Conservation (phyloP, 2,329 filamentous ascomycete species). For the Paecilomyces sp. region DNA sequence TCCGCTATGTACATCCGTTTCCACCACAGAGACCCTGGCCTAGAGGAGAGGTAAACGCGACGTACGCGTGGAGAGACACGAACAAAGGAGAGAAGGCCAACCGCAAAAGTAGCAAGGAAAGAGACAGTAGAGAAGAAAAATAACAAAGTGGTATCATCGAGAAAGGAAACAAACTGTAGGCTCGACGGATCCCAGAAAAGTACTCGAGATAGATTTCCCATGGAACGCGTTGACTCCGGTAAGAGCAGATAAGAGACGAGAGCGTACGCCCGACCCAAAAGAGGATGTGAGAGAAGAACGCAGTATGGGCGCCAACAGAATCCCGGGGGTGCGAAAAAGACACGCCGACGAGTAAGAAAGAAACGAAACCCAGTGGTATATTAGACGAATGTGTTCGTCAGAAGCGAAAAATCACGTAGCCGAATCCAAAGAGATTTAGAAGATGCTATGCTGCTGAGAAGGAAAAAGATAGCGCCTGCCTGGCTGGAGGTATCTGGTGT, state of each 20-base stretch:
- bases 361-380: background rate
- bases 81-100: background rate
- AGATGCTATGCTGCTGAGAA: background rate
- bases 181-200: background rate
- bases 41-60: background rate
- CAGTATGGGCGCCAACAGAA: background rate
- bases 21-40: background rate
- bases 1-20: background rate
- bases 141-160: slow-evolving; percentile 5
- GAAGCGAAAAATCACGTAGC: background rate
- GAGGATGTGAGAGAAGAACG: background rate
- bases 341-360: background rate
- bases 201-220: background rate
- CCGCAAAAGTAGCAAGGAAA: background rate
- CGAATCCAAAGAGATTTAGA: background rate
- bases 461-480: background rate
- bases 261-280: background rate
- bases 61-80: background rate
- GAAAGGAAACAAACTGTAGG: slow-evolving; percentile 1
- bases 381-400: background rate
- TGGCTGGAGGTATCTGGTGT: background rate
- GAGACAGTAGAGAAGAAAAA: background rate
- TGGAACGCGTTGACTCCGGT: background rate
- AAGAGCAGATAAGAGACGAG: background rate
- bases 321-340: background rate